Percentiles rank a stretch among this genome's conserved stretches.
Conservation (phyloP, 2,329 filamentous ascomycete species). For the Microdochium trichocladiopsis region DNA sequence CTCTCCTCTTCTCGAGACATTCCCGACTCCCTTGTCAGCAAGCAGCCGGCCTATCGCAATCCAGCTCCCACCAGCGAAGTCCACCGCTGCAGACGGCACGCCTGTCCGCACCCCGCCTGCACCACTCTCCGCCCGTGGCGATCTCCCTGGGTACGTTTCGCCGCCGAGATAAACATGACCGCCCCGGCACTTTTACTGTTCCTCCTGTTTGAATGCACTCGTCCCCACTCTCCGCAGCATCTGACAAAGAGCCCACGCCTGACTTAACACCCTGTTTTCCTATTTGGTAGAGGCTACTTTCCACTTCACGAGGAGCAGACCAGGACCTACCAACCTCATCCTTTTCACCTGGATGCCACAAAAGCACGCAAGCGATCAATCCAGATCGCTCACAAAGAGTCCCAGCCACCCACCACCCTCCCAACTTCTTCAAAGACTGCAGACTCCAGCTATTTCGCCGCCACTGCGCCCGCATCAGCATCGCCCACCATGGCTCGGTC, state of each 20-base stretch:
- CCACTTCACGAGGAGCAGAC: conserved; percentile 50
- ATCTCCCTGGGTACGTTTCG: conserved; percentile 48
- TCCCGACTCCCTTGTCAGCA: conserved; percentile 9
- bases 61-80: conserved; percentile 35
- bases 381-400: conserved; percentile 21
- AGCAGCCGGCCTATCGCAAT: conserved; percentile 46
- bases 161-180: not conserved
- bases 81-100: conserved; percentile 24
- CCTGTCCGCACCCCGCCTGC: conserved; percentile 36
- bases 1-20: conserved; percentile 10
- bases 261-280: not conserved
- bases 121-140: conserved; percentile 50
- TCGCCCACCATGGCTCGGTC: not conserved
- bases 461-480: not conserved
- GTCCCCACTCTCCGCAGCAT: not conserved
- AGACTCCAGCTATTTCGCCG: not conserved
- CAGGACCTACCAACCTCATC: conserved; percentile 41
- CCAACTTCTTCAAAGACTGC: not conserved
- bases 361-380: conserved; percentile 28
- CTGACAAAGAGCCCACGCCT: not conserved
- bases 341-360: conserved; percentile 37
- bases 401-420: not conserved
- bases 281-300: conserved; percentile 46
- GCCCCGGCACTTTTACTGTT: conserved; percentile 2
- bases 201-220: not conserved